Evolutionary conservation across 208 protist species (phyloP), one percentile per base, ranked within the genome.

Genomic region (Porcisia deanei): DNA sequence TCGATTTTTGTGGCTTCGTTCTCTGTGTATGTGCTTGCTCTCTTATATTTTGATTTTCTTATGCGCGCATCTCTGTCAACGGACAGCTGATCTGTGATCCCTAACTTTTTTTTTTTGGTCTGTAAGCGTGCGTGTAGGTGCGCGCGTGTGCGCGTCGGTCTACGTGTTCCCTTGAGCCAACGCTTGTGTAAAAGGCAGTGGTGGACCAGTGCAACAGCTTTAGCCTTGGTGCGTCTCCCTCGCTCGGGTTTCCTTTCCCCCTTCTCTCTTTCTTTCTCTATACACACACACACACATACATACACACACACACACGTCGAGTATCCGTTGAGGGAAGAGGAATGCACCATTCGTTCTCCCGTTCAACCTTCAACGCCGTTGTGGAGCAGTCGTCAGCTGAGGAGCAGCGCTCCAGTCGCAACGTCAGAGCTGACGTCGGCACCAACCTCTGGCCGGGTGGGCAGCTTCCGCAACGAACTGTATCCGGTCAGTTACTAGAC

Each of bases 11-110:
- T 20, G 10, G 10, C 47, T 0, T 12, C 47, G 47, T 52, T 52
- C 47, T 52, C 47, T 52, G 47, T 12, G 47, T 52, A 12, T 52
- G 47, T 52, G 47, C 47, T 12, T 52, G 47, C 5, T 12, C 47
- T 5, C 5, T 52, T 52, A 0, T 52, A 30, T 52, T 5, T 52
- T 52, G 47, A 14, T 52, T 52, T 52, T 5, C 10, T 52, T 1
- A 5, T 52, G 8, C 47, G 5, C 10, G 47, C 10, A 52, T 52
- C 47, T 52, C 47, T 5, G 47, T 58, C 45, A 57, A 41, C 43
- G 45, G 25, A 34, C 47, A 30, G 18, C 71, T 77, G 16, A 77
- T 73, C 71, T 34, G 68, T 73, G 37, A 25, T 73, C 59, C 47
- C 0, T 52, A 5, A 5, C 47, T 12, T 52, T 52, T 52, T 12